A percentile compares a stretch with the other conserved stretches of the same genome.
phyloP scores from a whole-genome alignment of 192 early-diverging fungal species.

The Gorgonomyces haynaldii region DNA sequence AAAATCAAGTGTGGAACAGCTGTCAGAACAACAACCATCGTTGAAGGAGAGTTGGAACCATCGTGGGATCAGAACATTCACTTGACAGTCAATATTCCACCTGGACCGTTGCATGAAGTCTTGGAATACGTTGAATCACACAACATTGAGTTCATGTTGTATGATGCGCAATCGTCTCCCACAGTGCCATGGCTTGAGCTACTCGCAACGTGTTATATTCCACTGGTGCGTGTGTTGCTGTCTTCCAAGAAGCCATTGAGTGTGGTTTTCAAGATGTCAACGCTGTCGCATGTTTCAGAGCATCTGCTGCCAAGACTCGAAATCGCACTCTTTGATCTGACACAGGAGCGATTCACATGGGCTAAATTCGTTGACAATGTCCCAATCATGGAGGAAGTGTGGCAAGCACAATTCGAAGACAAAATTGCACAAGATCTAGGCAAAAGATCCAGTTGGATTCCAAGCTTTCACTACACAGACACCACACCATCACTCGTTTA shows the following conservation, averaged over 20 bases:
- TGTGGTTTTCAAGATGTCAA: conserved; percentile 13
- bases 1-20: conserved; percentile 15
- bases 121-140: conserved; percentile 29
- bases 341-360: conserved; percentile 25
- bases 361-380: conserved; percentile 28
- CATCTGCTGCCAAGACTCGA: conserved; percentile 24
- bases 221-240: conserved; percentile 23
- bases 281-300: background rate
- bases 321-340: conserved; percentile 20
- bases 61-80: conserved; percentile 28
- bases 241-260: conserved; percentile 19
- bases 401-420: conserved; percentile 9
- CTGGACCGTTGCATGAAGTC: conserved; percentile 28
- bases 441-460: background rate
- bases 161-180: conserved; percentile 14
- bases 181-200: conserved; percentile 10
- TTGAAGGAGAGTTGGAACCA: conserved; percentile 7
- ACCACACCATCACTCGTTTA: too few species aligned
- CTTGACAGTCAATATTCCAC: conserved; percentile 26
- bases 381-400: conserved; percentile 20
- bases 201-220: conserved; percentile 12
- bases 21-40: conserved; percentile 15
- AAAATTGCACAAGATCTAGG: conserved; percentile 17
- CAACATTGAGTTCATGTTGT: conserved; percentile 17
- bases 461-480: background rate